Evolutionary conservation across 2,329 filamentous ascomycete genomes (phyloP).

Genomic region (Simplicillium sp.): DNA sequence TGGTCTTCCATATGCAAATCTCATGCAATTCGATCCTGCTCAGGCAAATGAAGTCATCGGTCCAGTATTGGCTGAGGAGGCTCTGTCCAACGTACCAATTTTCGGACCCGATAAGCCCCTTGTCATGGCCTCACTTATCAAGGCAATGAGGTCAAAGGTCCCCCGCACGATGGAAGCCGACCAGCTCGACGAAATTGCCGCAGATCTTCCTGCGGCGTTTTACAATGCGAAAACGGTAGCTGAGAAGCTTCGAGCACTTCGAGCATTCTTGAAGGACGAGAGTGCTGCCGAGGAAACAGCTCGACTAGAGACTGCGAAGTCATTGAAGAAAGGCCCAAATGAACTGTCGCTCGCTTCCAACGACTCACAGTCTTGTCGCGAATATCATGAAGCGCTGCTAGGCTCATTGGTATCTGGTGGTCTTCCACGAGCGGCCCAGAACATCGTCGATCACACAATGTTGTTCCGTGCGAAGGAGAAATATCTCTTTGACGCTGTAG

Average conservation of each 20-base stretch:
- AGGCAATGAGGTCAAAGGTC: slow-evolving; percentile 20
- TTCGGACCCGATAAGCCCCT: slow-evolving; percentile 44
- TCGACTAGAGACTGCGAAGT: slow-evolving; percentile 14
- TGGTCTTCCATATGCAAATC: slow-evolving; percentile 38
- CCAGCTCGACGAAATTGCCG: slow-evolving; percentile 24
- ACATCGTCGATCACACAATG: slow-evolving; percentile 46
- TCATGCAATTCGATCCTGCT: slow-evolving; percentile 49
- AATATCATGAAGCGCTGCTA: slow-evolving; percentile 48
- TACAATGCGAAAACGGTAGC: slow-evolving; percentile 30
- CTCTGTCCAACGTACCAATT: slow-evolving; percentile 42
- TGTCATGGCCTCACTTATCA: slow-evolving; percentile 30
- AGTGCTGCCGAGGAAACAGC: slow-evolving; percentile 14
- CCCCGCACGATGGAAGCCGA: slow-evolving; percentile 18
- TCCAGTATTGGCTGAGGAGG: slow-evolving; percentile 43
- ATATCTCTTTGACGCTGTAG: slow-evolving; percentile 54
- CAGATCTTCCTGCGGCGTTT: slow-evolving; percentile 30
- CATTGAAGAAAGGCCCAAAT: slow-evolving; percentile 20
- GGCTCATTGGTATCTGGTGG: slow-evolving; percentile 31
- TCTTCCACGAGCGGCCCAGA: slow-evolving; percentile 41
- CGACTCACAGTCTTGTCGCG: slow-evolving; percentile 37
- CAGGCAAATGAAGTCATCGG: slow-evolving; percentile 44
- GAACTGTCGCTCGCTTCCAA: slow-evolving; percentile 28
- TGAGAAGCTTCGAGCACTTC: slow-evolving; percentile 38
- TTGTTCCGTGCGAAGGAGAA: slow-evolving; percentile 50
- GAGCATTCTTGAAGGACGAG: slow-evolving; percentile 25